Evolutionary conservation across 1,139 yeast species (phyloP).

Genomic region (Kodamaea fungicola): DNA sequence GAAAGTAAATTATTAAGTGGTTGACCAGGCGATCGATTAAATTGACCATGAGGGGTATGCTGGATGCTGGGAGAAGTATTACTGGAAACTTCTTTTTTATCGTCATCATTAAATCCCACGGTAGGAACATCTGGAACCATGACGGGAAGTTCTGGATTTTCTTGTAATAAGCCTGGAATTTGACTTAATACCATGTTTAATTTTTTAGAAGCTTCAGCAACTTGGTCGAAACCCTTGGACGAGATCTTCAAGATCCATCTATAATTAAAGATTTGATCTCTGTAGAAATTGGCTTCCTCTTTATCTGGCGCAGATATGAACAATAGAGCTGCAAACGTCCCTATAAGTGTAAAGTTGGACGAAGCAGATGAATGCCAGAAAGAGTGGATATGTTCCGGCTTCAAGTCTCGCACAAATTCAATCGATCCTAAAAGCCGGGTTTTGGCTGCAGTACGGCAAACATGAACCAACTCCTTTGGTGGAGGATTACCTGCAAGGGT

Average conservation of each 20-base stretch:
- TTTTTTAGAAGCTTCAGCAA: slow-evolving; percentile 62
- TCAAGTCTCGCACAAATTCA: slow-evolving; percentile 71
- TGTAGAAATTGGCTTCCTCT: slow-evolving; percentile 62
- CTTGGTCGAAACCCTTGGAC: slow-evolving; percentile 72
- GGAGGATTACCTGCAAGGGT: slow-evolving; percentile 41
- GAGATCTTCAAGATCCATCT: slow-evolving; percentile 71
- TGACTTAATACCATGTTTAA: slow-evolving; percentile 64
- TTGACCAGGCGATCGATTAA: too few species aligned
- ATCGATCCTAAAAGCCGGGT: slow-evolving; percentile 78
- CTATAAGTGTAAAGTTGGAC: slow-evolving; percentile 73
- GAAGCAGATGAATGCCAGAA: slow-evolving; percentile 87
- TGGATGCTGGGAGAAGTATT: slow-evolving; percentile 7
- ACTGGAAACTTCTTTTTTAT: slow-evolving; percentile 2
- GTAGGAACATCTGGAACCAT: slow-evolving; percentile 35
- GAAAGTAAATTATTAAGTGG: too few species aligned
- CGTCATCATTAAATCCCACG: slow-evolving; percentile 17
- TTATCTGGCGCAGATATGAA: slow-evolving; percentile 57
- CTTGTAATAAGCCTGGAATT: slow-evolving; percentile 62
- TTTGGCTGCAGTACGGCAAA: slow-evolving; percentile 81
- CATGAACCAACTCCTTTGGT: slow-evolving; percentile 54
- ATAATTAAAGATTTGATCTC: slow-evolving; percentile 69
- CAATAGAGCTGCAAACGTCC: slow-evolving; percentile 79
- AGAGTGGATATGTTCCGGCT: slow-evolving; percentile 78
- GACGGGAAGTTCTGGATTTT: slow-evolving; percentile 39
- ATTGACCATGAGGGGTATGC: slow-evolving; percentile 1